Evolutionary conservation across 1,139 yeast genomes (phyloP), one percentile per base, ranked within the genome.

Genomic region (Candida tetrigidarum): DNA sequence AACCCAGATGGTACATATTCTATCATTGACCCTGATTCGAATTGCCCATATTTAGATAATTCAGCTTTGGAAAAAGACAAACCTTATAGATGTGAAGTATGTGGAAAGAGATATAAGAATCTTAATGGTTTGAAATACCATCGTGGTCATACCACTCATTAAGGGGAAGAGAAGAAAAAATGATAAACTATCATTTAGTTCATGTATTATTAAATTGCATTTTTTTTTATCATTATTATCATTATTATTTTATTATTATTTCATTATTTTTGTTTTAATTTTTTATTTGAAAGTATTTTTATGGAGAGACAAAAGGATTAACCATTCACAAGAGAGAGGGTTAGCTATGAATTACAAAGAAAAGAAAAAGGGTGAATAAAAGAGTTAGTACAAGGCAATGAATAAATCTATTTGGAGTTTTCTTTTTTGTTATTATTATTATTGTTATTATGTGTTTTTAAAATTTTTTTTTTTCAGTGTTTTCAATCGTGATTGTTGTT

Each of bases 71-170:
- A 93, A 65, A 91, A 90, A 73, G 99, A 93, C 71, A 95, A 95
- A 70, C 99, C 99, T 28, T 93, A 93, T 66, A 80, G 97, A 60
- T 93, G 99, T 69, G 98, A 93, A 66, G 97, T 93, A 39, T 93
- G 99, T 69, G 98, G 98, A 46, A 95, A 93, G 70, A 76, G 99
- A 47, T 93, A 93, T 71, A 93, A 95, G 77, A 93, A 93, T 63
- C 76, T 93, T 59, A 93, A 93, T 66, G 99, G 99, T 29, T 78
- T 93, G 66, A 93, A 93, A 69, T 93, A 93, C 65, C 99, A 93
- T 65, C 81, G 98, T 57, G 98, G 97, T 20, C 99, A 93, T 67
- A 86, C 98, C 16, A 92, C 98, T 37, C 98, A 93, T 74, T 92
- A 67, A 69, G n/a, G 25, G n/a, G n/a, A 14, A 12, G 11, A 19